A percentile compares a stretch with the other conserved stretches of the same genome.
These are phyloP conservation scores for Fragilaria crotonensis DNA, from an alignment of 108 stramenopile genomes.

Conservation along the genomic window DNA sequence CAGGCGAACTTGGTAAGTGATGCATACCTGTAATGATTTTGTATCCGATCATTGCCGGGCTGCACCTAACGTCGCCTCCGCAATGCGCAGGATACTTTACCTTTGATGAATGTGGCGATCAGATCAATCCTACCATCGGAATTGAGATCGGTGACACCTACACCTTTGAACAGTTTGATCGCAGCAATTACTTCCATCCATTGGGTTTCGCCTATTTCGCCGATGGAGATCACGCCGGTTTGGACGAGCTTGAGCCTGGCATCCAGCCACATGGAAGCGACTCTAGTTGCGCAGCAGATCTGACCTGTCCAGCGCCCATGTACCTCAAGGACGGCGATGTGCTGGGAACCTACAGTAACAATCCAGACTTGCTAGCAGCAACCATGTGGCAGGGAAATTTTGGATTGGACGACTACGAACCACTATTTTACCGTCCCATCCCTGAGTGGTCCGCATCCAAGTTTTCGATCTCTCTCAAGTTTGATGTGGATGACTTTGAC, in stretches of 20 bases:
- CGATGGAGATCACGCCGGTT: slow-evolving; percentile 81
- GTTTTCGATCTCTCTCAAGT: slow-evolving; percentile 53
- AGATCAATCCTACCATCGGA: slow-evolving; percentile 64
- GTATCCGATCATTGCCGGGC: no score
- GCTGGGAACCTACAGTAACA: slow-evolving; percentile 46
- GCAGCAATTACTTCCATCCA: slow-evolving; percentile 78
- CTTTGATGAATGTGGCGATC: slow-evolving; percentile 70
- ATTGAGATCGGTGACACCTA: slow-evolving; percentile 69
- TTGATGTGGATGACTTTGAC: slow-evolving; percentile 33
- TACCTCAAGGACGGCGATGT: slow-evolving; percentile 61
- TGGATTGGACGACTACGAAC: slow-evolving; percentile 80
- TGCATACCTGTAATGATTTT: slow-evolving; percentile 1
- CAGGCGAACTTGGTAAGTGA: slow-evolving; percentile 18
- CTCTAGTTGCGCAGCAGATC: slow-evolving; percentile 19
- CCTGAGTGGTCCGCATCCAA: slow-evolving; percentile 57
- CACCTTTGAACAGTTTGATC: slow-evolving; percentile 57
- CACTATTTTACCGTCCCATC: slow-evolving; percentile 67
- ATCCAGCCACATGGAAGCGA: slow-evolving; percentile 33
- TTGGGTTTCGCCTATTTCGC: slow-evolving; percentile 86
- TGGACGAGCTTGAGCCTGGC: slow-evolving; percentile 76
- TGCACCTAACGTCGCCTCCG: no score
- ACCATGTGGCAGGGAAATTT: slow-evolving; percentile 41
- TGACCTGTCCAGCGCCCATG: slow-evolving; percentile 72
- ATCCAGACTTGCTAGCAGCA: slow-evolving; percentile 5
- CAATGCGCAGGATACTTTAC: slow-evolving; percentile 62